These are phyloP conservation scores for Raphanus hybrid DNA, from an alignment of 441 rosid genomes.

Conservation along the genomic window DNA sequence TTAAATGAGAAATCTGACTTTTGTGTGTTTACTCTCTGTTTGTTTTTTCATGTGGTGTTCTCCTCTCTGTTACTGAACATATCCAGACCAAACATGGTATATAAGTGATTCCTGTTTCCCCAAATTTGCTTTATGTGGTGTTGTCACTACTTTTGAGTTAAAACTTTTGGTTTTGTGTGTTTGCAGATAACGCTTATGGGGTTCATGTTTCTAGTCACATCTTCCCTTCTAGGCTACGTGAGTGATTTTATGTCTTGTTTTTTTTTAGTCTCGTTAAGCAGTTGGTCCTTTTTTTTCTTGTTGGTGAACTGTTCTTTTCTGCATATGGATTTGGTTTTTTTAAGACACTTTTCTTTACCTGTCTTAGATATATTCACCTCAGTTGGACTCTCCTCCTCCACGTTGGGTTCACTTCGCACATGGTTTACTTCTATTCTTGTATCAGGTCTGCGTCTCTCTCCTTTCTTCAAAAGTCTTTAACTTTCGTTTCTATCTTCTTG, in stretches of 20 bases:
- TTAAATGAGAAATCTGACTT: constrained; percentile 3
- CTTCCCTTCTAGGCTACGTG: constrained; percentile 89
- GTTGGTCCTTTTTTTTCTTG: constrained; percentile 2
- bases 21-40: constrained; percentile 11
- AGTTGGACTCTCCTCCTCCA: constrained; percentile 88
- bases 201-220: constrained; percentile 78
- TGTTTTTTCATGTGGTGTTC: constrained; percentile 24
- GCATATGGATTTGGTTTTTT: neutral
- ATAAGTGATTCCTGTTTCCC: constrained; percentile 34
- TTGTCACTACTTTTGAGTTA: constrained; percentile 17
- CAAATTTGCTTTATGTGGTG: constrained; percentile 1
- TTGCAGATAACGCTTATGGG: constrained; percentile 89
- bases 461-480: neutral
- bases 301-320: neutral
- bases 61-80: constrained; percentile 32
- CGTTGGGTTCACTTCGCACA: constrained; percentile 98
- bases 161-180: neutral
- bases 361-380: constrained; percentile 87
- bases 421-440: constrained; percentile 89
- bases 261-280: neutral
- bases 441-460: constrained; percentile 66
- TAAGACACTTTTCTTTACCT: constrained; percentile 25
- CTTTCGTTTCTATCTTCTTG: constrained; percentile 10
- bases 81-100: constrained; percentile 94
- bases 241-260: constrained; percentile 44